Evolutionary conservation across 331 rosid species (phyloP).

Genomic region (Malus hybrid): DNA sequence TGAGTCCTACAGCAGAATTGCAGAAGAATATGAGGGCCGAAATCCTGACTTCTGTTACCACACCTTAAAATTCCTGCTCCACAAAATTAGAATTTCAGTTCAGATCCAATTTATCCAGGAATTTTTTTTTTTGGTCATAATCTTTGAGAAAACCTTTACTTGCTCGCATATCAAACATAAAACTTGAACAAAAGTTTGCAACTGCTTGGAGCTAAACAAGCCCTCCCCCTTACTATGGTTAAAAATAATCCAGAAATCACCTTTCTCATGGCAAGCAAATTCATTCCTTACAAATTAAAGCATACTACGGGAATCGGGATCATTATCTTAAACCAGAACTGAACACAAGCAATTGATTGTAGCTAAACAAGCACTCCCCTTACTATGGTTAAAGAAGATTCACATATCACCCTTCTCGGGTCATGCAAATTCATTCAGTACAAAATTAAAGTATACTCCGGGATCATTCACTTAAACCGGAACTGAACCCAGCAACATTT

Average conservation of each 20-base stretch:
- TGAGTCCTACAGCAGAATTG: slow-evolving; percentile 19
- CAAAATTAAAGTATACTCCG: no score
- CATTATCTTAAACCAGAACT: neutral
- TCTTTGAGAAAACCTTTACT: slow-evolving; percentile 8
- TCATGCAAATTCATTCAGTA: no score
- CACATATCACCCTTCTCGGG: no score
- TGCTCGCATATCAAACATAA: slow-evolving; percentile 5
- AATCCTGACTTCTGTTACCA: slow-evolving; percentile 14
- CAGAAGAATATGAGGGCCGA: slow-evolving; percentile 7
- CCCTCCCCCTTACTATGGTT: neutral
- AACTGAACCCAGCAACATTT: neutral
- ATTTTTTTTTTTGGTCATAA: neutral
- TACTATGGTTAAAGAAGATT: no score
- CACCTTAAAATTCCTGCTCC: slow-evolving; percentile 35
- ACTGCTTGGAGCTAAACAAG: neutral
- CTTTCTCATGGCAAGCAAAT: neutral
- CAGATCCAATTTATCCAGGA: neutral
- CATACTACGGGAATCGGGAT: neutral
- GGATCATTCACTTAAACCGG: no score
- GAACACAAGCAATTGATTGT: neutral
- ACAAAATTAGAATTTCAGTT: slow-evolving; percentile 12
- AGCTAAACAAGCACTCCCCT: no score
- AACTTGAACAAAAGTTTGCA: neutral
- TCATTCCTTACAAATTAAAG: neutral
- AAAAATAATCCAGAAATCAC: neutral